Conservation (phyloP, 2,329 filamentous ascomycete species). For the Fusarium guadeloupense region DNA sequence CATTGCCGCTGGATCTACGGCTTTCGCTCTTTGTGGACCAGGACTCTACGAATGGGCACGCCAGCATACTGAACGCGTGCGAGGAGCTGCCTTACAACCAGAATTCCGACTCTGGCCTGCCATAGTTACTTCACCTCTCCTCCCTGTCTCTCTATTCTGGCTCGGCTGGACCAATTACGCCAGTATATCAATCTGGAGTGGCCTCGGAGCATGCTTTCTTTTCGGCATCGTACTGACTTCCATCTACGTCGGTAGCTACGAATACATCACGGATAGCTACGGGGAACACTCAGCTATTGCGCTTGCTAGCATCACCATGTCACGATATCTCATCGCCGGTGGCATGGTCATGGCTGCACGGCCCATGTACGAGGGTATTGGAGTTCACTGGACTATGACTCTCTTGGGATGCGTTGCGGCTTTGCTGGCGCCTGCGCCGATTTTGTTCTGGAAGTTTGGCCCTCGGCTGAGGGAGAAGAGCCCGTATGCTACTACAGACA, state of each 20-base stretch:
- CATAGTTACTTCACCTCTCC: slow-evolving; percentile 59
- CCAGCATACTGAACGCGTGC: slow-evolving; percentile 52
- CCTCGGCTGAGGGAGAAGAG: slow-evolving; percentile 7
- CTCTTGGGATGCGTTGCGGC: slow-evolving; percentile 49
- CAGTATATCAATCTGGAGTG: slow-evolving; percentile 58
- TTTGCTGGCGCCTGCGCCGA: slow-evolving; percentile 46
- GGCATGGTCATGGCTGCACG: slow-evolving; percentile 52
- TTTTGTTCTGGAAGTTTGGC: slow-evolving; percentile 49
- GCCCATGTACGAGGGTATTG: slow-evolving; percentile 52
- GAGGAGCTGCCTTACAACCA: slow-evolving; percentile 54
- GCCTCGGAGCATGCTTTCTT: slow-evolving; percentile 58
- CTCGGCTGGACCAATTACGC: slow-evolving; percentile 63
- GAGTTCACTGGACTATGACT: slow-evolving; percentile 54
- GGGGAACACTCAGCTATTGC: slow-evolving; percentile 57
- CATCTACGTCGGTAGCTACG: slow-evolving; percentile 61
- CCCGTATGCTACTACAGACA: background rate
- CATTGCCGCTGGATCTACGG: slow-evolving; percentile 52
- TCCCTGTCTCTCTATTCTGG: slow-evolving; percentile 66
- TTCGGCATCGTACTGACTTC: slow-evolving; percentile 62
- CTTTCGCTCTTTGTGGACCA: slow-evolving; percentile 44
- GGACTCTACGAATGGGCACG: slow-evolving; percentile 45
- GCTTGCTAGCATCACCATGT: slow-evolving; percentile 47
- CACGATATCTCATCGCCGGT: slow-evolving; percentile 49
- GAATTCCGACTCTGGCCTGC: slow-evolving; percentile 64
- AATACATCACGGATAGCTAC: slow-evolving; percentile 68